These are phyloP conservation scores for Podila clonocystis DNA, from an alignment of 192 early-diverging fungal species.

Conservation along the genomic window DNA sequence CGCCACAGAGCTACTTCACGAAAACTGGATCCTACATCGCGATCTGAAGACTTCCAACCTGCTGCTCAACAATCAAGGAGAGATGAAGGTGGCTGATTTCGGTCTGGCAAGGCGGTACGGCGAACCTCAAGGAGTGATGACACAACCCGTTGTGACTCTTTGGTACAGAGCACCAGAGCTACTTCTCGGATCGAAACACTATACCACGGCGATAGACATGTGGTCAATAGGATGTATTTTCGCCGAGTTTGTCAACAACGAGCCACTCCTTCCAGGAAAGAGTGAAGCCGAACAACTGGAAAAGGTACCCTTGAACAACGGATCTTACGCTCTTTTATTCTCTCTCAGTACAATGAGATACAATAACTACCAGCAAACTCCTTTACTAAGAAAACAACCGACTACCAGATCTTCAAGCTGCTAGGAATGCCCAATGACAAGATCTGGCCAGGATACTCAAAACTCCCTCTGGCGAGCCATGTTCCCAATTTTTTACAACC, in stretches of 20 bases:
- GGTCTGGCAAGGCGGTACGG: constrained; percentile 73
- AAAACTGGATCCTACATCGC: constrained; percentile 76
- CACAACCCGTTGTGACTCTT: constrained; percentile 73
- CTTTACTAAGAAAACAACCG: neutral
- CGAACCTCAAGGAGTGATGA: constrained; percentile 70
- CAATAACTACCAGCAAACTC: neutral
- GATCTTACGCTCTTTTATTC: constrained; percentile 13
- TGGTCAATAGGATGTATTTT: constrained; percentile 98
- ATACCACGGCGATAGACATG: constrained; percentile 80
- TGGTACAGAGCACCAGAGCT: constrained; percentile 80
- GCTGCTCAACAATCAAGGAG: constrained; percentile 65
- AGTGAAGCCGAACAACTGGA: constrained; percentile 85
- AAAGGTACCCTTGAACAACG: constrained; percentile 50
- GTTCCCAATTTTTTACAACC: constrained; percentile 78
- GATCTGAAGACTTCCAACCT: constrained; percentile 76
- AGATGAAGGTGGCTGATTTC: constrained; percentile 78
- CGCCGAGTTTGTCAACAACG: constrained; percentile 88
- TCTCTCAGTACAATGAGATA: neutral
- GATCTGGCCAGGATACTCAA: constrained; percentile 76
- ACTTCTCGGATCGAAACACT: constrained; percentile 66
- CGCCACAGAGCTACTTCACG: constrained; percentile 69
- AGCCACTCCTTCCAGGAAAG: constrained; percentile 83
- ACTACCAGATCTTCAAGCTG: constrained; percentile 80
- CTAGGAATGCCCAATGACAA: constrained; percentile 87
- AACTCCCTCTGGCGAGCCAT: constrained; percentile 74